Base-by-base conservation (phyloP, 345 rosid species). In the Lenwebbia sp. region DNA sequence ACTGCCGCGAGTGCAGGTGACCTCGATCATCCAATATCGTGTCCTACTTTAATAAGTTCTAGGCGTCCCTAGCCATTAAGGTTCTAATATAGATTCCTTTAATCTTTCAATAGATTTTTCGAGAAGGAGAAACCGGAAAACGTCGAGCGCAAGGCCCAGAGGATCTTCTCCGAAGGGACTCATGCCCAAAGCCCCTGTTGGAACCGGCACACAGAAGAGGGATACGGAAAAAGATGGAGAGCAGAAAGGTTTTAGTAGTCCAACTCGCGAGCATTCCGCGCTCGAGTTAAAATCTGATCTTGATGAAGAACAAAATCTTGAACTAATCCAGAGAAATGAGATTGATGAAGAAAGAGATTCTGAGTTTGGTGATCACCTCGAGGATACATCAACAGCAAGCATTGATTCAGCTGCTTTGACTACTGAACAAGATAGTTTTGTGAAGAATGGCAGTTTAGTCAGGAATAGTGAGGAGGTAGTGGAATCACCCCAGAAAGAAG, bases 41-140 rank as follows among this genome's bases (percentile, higher is more conserved):
- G 26, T 37, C 13, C 47, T 70, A 21, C 47, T 41, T 70, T 41
- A 70, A 10, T 70, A 70, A 19, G 76, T 65, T 65, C 76, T 65
- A 30, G 12, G 13, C 47, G 19, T 70, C 81, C 47, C 26, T 70
- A 19, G 47, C 47, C 10, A 37, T 21, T 22, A 9, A 33, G 10
- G 47, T 70, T 70, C 13, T 37, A 37, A 37, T 22, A 70, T 70
- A 70, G 13, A 70, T 70, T 70, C 13, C 22, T 33, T 19, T 70
- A 33, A 70, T 70, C 47, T 70, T 70, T 13, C 54, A 84, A 55
- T 90, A 95, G 99, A 95, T 90, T 97, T 93, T 91, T 90, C 95
- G 19, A 91, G 87, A 91, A 92, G 90, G 92, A 97, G 91, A 88
- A 94, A 85, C 54, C 92, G 90, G 88, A 94, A 84, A 86, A 65